A percentile compares a stretch with the other conserved stretches of the same genome.
phyloP scores from a whole-genome alignment of 1,284 basidiomycete genomes.

The Lignosus rhinocerotis region DNA sequence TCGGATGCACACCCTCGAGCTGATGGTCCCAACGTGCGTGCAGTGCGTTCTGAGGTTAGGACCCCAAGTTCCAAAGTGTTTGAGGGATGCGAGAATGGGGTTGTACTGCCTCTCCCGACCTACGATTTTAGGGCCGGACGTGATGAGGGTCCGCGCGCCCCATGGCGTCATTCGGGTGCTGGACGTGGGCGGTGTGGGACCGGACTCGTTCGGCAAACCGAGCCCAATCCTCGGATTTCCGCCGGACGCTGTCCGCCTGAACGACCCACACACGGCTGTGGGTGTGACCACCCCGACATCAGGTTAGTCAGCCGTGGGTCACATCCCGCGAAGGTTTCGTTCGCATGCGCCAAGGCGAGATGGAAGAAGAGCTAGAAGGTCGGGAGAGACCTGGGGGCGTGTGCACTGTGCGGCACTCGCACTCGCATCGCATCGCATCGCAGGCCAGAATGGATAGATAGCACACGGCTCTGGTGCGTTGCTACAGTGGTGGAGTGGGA shows the following conservation, averaged over 20 bases:
- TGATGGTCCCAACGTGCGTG: too few species aligned
- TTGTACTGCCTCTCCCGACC: not conserved
- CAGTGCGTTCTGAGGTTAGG: too few species aligned
- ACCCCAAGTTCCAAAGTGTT: too few species aligned
- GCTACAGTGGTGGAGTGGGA: conserved; percentile 9
- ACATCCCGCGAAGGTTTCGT: conserved; percentile 14
- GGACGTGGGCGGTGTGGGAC: not conserved
- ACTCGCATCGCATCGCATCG: too few species aligned
- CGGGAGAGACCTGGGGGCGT: not conserved
- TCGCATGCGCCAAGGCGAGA: not conserved
- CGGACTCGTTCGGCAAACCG: not conserved
- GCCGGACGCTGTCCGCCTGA: not conserved
- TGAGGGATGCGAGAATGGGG: too few species aligned
- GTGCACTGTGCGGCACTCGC: not conserved
- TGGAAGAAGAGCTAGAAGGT: not conserved
- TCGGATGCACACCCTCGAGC: not conserved
- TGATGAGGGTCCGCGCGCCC: not conserved
- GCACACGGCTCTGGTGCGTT: not conserved
- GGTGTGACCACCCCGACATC: not conserved
- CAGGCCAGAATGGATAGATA: not conserved
- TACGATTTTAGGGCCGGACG: conserved; percentile 7
- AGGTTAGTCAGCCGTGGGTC: conserved; percentile 2
- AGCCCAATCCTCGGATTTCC: conserved; percentile 5
- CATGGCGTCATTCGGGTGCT: not conserved
- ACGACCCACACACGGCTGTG: not conserved